Evolutionary conservation across 2,329 filamentous ascomycete species (phyloP), one percentile per base, ranked within the genome.

Genomic region (Penicillium thymicola): DNA sequence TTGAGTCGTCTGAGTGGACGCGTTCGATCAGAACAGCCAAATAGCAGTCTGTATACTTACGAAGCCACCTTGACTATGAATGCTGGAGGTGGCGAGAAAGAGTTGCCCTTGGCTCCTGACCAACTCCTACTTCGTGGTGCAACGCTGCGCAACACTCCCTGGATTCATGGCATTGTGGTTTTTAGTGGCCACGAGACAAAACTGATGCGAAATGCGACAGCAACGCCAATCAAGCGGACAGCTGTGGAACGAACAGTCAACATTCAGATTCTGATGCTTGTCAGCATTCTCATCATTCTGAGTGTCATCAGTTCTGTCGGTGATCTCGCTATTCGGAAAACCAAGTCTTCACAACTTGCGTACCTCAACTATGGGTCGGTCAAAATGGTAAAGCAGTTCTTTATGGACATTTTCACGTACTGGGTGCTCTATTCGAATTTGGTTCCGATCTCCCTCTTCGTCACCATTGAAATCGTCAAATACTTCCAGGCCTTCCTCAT

Each of bases 161-260:
- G 94, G 93, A 86, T 97, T 47, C 91, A 99, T 72, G 94, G 93
- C 38, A 84, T 96, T 18, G 94, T 99, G 53, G 93, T 99, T 16
- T 99, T 97, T 69, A 96, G 91, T 3, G 94, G 94, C 50, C 94
- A 99, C 75, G 94, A 99, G 78, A 97, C 94, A 7, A 99, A 99
- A 76, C 83, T 99, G 61, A 97, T 99, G 94, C 88, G 94, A 65
- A 99, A 99, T 72, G 95, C 94, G 18, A 99, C 93, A 3, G 93
- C 93, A 5, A 89, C 94, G 1, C 95, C 94, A 6, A 99, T 99
- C 78, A 99, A 99, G 79, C 89, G 93, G 55, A 99, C 94, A 36
- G 93, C 92, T 65, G 93, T 99, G 7, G 94, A 99, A 76, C 86
- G 88, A 60, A 89, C 95, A 79, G 89, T 99, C 65, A 99, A 99